A percentile compares a stretch with the other conserved stretches of the same genome.
phyloP scores from a whole-genome alignment of 2,329 filamentous ascomycete species.

The Trichoderma atroviride region DNA sequence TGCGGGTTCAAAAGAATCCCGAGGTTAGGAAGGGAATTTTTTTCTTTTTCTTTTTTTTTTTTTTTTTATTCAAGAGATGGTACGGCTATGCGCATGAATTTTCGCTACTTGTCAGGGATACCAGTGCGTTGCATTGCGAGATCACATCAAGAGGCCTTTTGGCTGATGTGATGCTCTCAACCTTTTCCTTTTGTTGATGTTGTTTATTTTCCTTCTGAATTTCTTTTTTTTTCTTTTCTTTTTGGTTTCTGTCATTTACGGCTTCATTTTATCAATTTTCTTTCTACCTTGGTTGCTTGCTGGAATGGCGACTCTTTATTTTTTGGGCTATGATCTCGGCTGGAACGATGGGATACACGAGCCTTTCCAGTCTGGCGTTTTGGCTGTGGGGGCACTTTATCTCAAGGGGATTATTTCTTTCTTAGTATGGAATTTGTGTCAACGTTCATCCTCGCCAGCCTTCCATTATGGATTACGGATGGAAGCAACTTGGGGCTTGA shows the following conservation, averaged over 20 bases:
- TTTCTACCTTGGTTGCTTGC: not conserved
- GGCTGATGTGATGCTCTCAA: not conserved
- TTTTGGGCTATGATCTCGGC: constrained; percentile 10
- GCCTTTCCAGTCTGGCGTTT: constrained; percentile 18
- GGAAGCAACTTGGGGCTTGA: constrained; percentile 16
- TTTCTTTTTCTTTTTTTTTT: not conserved
- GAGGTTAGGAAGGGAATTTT: constrained; percentile 23
- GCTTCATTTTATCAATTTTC: not conserved
- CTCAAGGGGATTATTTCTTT: constrained; percentile 10
- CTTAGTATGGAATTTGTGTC: constrained; percentile 3
- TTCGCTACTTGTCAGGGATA: constrained; percentile 33
- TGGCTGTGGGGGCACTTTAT: not conserved
- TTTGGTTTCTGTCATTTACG: not conserved
- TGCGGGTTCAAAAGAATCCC: constrained; percentile 29
- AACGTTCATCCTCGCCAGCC: constrained; percentile 20
- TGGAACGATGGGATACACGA: constrained; percentile 17
- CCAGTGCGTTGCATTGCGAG: constrained; percentile 30
- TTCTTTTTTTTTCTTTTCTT: not conserved
- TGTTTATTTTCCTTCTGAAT: not conserved
- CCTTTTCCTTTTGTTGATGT: not conserved
- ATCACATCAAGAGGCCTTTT: constrained; percentile 10
- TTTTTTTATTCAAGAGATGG: constrained; percentile 16
- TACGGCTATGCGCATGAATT: constrained; percentile 37
- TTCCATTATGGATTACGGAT: constrained; percentile 6
- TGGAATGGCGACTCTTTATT: constrained; percentile 11